Conservation (phyloP, 306 rosid genomes). For the Dalbergia cochinchinensis region DNA sequence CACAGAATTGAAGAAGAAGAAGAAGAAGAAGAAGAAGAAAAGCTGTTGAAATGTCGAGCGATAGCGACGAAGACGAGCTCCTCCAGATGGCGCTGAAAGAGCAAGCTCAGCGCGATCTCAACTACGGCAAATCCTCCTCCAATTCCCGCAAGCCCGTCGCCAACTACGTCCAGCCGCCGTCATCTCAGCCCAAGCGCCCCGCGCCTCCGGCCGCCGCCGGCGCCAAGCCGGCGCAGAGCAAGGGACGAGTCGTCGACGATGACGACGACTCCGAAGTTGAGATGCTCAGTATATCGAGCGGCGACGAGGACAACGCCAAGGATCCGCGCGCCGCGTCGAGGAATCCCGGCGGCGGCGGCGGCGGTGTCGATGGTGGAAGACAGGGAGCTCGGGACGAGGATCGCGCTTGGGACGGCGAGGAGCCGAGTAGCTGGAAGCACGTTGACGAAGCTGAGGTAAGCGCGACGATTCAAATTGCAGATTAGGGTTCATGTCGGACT, state of each 20-base stretch:
- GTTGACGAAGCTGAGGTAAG: constrained; percentile 90
- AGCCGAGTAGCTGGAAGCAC: constrained; percentile 88
- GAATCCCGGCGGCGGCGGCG: constrained; percentile 49
- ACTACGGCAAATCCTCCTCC: constrained; percentile 62
- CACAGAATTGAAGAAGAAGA: background rate
- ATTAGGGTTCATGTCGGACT: constrained; percentile 18
- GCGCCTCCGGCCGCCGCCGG: constrained; percentile 18
- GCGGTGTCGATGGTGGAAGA: constrained; percentile 41
- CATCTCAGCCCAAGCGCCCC: constrained; percentile 54
- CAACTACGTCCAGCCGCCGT: constrained; percentile 85
- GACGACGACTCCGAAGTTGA: constrained; percentile 97
- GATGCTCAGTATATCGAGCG: constrained; percentile 98
- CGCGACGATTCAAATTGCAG: background rate
- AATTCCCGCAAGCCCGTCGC: constrained; percentile 83
- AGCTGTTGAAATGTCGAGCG: constrained; percentile 76
- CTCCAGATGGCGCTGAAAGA: constrained; percentile 96
- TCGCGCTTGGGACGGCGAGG: constrained; percentile 88
- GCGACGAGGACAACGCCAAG: constrained; percentile 77
- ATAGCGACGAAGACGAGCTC: constrained; percentile 93
- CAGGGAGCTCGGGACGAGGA: constrained; percentile 62
- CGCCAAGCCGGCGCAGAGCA: constrained; percentile 21
- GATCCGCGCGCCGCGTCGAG: constrained; percentile 50
- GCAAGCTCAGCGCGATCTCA: constrained; percentile 82
- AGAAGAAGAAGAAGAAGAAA: constrained; percentile 2
- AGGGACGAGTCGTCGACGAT: constrained; percentile 62